Percentiles rank a stretch among this genome's conserved stretches.
These are phyloP conservation scores for Cenchrus americanus DNA, from an alignment of 176 grass and related monocot genomes.

Conservation along the genomic window DNA sequence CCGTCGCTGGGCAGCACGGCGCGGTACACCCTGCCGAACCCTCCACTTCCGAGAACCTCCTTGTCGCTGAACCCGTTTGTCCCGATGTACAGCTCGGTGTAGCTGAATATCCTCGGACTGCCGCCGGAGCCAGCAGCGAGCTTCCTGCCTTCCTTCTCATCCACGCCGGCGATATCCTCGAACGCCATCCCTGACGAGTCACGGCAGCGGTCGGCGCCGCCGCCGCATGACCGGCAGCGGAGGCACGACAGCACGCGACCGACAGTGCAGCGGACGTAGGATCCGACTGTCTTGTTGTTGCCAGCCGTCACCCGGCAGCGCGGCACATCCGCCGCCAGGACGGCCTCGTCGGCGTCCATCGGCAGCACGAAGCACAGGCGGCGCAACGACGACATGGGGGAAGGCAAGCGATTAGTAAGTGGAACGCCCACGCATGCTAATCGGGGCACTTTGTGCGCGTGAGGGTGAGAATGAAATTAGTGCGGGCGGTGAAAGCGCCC, in stretches of 20 bases:
- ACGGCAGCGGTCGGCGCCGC: background rate
- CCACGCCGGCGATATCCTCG: constrained; percentile 55
- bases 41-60: constrained; percentile 77
- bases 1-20: constrained; percentile 81
- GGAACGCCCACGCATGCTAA: constrained; percentile 24
- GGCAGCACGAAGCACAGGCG: constrained; percentile 46
- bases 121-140: background rate
- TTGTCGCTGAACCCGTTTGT: constrained; percentile 77
- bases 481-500: background rate
- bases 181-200: background rate
- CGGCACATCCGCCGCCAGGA: background rate
- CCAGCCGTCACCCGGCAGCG: background rate
- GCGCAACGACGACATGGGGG: constrained; percentile 39
- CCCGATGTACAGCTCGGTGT: constrained; percentile 86
- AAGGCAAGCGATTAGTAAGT: background rate
- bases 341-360: constrained; percentile 41
- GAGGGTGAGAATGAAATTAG: background rate
- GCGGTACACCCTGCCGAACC: constrained; percentile 76
- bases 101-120: constrained; percentile 78
- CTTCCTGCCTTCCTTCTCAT: constrained; percentile 3
- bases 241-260: constrained; percentile 23
- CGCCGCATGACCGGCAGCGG: background rate
- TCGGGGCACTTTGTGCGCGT: background rate
- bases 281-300: background rate
- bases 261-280: constrained; percentile 24